Conservation (phyloP, 1,284 basidiomycete species). For the Ganoderma boninense region DNA sequence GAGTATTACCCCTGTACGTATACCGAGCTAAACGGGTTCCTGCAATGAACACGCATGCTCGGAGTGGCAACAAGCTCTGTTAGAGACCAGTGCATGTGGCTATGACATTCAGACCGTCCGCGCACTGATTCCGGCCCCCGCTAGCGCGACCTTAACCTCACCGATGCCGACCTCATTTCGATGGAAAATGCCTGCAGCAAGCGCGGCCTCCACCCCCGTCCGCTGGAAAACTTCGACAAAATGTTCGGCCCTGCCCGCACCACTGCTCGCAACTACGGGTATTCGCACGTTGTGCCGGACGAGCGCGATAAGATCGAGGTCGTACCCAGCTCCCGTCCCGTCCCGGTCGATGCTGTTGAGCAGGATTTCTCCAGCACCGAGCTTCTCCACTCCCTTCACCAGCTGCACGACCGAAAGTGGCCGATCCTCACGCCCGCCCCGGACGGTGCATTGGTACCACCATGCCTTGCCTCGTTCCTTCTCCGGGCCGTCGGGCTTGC, state of each 20-base stretch:
- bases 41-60: slow-evolving; percentile 20
- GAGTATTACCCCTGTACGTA: slow-evolving; percentile 25
- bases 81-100: slow-evolving; percentile 4
- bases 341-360: slow-evolving; percentile 98
- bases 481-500: slow-evolving; percentile 56
- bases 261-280: slow-evolving; percentile 95
- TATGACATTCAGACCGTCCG: slow-evolving; percentile 20
- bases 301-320: slow-evolving; percentile 83
- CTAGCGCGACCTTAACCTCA: slow-evolving; percentile 74
- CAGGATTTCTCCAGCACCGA: slow-evolving; percentile 96
- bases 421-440: slow-evolving; percentile 90
- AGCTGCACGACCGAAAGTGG: slow-evolving; percentile 94
- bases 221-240: slow-evolving; percentile 88
- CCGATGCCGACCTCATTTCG: slow-evolving; percentile 82
- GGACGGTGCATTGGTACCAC: slow-evolving; percentile 99
- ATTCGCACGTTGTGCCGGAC: slow-evolving; percentile 84
- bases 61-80: not conserved
- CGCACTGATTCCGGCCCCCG: slow-evolving; percentile 59
- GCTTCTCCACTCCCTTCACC: slow-evolving; percentile 85
- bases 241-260: slow-evolving; percentile 85
- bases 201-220: slow-evolving; percentile 89
- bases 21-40: slow-evolving; percentile 23
- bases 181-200: slow-evolving; percentile 99
- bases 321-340: slow-evolving; percentile 93
- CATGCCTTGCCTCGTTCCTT: slow-evolving; percentile 81